Conservation (phyloP, 352 stramenopile species). For the Phytophthora melonis region DNA sequence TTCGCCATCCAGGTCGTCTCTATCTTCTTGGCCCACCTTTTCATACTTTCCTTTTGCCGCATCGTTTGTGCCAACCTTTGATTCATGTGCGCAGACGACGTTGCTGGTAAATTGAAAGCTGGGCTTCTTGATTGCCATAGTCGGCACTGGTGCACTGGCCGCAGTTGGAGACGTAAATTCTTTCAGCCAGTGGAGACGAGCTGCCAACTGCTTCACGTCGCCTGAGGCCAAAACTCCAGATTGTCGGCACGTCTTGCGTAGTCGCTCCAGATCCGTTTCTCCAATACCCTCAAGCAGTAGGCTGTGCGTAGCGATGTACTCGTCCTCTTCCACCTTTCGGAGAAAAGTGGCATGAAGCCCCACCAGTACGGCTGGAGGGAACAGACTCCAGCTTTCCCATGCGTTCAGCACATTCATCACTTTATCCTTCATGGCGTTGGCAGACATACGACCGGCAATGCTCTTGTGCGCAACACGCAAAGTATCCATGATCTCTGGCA, state of each 20-base stretch:
- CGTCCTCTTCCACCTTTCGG: constrained; percentile 71
- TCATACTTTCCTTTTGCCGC: background rate
- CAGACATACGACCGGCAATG: constrained; percentile 80
- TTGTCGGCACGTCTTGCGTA: constrained; percentile 76
- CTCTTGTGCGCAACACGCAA: constrained; percentile 61
- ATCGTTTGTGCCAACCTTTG: background rate
- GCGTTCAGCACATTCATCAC: constrained; percentile 77
- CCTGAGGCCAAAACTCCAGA: constrained; percentile 69
- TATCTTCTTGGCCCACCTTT: constrained; percentile 6
- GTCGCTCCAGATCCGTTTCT: constrained; percentile 56
- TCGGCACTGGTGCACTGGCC: constrained; percentile 8
- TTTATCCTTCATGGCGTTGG: constrained; percentile 84
- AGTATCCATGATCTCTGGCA: constrained; percentile 79
- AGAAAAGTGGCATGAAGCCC: constrained; percentile 85
- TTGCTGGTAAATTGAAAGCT: constrained; percentile 1
- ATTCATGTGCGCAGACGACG: background rate
- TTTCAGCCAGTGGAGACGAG: constrained; percentile 71
- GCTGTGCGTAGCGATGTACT: constrained; percentile 39
- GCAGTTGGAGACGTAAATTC: constrained; percentile 67
- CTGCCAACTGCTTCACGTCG: constrained; percentile 48
- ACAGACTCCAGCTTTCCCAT: constrained; percentile 86
- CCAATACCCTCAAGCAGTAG: constrained; percentile 27
- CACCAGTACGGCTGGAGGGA: constrained; percentile 78
- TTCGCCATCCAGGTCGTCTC: constrained; percentile 42
- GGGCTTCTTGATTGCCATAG: constrained; percentile 4